Evolutionary conservation across 2,329 filamentous ascomycete genomes (phyloP), one percentile per base, ranked within the genome.

Genomic region (Penicillium sp.): DNA sequence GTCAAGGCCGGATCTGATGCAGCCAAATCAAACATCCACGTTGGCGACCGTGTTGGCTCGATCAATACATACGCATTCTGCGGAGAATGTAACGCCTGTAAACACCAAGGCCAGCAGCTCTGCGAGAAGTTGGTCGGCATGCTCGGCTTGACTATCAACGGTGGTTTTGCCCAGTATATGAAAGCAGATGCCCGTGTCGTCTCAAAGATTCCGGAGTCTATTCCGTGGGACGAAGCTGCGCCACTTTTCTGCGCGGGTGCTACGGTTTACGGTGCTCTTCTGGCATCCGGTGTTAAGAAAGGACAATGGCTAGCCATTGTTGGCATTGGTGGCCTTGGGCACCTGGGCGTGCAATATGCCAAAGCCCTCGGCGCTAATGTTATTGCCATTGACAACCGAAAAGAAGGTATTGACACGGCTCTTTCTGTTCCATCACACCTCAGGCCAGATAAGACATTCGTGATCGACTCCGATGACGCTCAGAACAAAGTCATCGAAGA

Each of bases 141-240:
- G 67, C 70, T 64, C 60, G 71, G 27, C 51, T 76, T 86, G 9
- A 77, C 76, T 48, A 70, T 88, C 43, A 73, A 76, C 31, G 86
- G 86, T 52, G 70, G 66, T 0, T 71, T 73, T 29, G 67, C 70
- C 4, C 57, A 73, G 27, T 73, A 68, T 19, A 70, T 72, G 63
- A 60, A 71, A 24, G 70, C 69, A 6, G 70, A 73, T 56, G 69
- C 69, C 0, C 57, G 64, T 1, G 68, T 66, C 1, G 68, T 68
- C 11, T 51, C 53, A 11, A 33, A 56, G 27, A 54, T 70, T 1
- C 69, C 65, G 2, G 63, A 70, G 3, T 61, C 61, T 22, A 53
- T 73, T 2, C 63, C 70, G 0, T 65, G 61, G 8, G 65, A 63
- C 21, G 66, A 73, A 55, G 68, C 64, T 3, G 71, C 68, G n/a